These are phyloP conservation scores for Termitomyces sp. DNA, from an alignment of 768 basidiomycete genomes.

Conservation along the genomic window DNA sequence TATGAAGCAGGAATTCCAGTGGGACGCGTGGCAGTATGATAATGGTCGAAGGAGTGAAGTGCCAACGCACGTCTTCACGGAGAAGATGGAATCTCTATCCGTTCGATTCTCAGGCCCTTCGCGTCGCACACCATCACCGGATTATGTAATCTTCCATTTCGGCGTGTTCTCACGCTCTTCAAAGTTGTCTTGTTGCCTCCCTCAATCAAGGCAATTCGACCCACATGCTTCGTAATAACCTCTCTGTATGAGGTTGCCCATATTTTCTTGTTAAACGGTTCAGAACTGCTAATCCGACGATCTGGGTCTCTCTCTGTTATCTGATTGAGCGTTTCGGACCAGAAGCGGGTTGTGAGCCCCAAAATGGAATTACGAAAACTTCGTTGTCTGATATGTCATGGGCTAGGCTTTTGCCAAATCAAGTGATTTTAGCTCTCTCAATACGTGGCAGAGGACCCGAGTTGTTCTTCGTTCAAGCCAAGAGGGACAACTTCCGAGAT, in stretches of 20 bases:
- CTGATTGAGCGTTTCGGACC: conserved; percentile 1
- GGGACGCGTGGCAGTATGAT: conserved; percentile 10
- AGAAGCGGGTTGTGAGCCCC: neutral
- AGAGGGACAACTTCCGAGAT: neutral
- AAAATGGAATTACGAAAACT: neutral
- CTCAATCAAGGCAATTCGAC: no score
- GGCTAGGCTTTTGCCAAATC: neutral
- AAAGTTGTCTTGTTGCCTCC: no score
- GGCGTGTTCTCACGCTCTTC: conserved; percentile 12
- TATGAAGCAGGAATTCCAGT: conserved; percentile 3
- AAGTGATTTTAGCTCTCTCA: neutral
- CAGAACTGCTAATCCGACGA: no score
- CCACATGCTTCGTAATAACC: neutral
- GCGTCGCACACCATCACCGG: conserved; percentile 13
- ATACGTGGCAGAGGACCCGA: neutral
- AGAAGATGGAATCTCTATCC: conserved; percentile 14
- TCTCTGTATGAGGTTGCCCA: neutral
- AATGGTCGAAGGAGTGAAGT: conserved; percentile 11
- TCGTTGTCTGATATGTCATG: neutral
- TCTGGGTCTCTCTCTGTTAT: neutral
- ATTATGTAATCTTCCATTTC: conserved; percentile 12
- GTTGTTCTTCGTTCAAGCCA: neutral
- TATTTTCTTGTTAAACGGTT: neutral
- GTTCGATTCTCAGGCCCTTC: conserved; percentile 19
- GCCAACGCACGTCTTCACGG: conserved; percentile 14